A percentile compares a stretch with the other conserved stretches of the same genome.
Evolutionary conservation across 805 yeast species (phyloP).

Genomic region (Starmerella geochares): DNA sequence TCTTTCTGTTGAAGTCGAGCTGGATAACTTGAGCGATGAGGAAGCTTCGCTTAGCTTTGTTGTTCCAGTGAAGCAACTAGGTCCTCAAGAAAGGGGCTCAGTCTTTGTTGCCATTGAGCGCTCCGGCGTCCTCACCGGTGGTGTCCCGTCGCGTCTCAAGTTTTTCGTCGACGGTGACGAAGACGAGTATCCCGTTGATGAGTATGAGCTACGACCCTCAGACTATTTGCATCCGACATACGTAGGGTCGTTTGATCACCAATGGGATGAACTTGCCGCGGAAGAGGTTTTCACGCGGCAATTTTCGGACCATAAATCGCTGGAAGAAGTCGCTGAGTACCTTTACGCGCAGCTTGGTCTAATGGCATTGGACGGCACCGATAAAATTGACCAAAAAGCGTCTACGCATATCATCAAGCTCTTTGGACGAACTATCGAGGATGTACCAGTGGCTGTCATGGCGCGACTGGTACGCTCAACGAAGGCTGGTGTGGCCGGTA

Average conservation of each 20-base stretch:
- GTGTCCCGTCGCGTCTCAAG: slow-evolving; percentile 55
- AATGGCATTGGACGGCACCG: slow-evolving; percentile 67
- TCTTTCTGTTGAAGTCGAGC: slow-evolving; percentile 44
- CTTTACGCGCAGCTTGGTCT: slow-evolving; percentile 47
- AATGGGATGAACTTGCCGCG: slow-evolving; percentile 39
- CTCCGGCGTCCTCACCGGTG: slow-evolving; percentile 38
- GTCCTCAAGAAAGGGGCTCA: slow-evolving; percentile 61
- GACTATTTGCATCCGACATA: slow-evolving; percentile 73
- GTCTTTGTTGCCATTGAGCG: slow-evolving; percentile 68
- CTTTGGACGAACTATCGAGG: slow-evolving; percentile 34
- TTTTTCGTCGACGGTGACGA: slow-evolving; percentile 80
- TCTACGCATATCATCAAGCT: slow-evolving; percentile 64
- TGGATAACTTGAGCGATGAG: slow-evolving; percentile 42
- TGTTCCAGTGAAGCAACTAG: slow-evolving; percentile 60
- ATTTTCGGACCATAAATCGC: slow-evolving; percentile 38
- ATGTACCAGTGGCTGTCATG: slow-evolving; percentile 37
- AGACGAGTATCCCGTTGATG: slow-evolving; percentile 88
- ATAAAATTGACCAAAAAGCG: slow-evolving; percentile 43
- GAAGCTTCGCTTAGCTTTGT: slow-evolving; percentile 53
- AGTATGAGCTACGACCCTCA: slow-evolving; percentile 61
- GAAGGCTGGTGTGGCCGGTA: slow-evolving; percentile 39
- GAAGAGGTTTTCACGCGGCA: slow-evolving; percentile 61
- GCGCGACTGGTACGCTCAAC: slow-evolving; percentile 38
- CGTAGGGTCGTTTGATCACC: slow-evolving; percentile 42
- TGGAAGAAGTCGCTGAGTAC: slow-evolving; percentile 50